Base-by-base conservation (phyloP, 805 yeast genomes). In the Tetrapisispora arboricola region DNA sequence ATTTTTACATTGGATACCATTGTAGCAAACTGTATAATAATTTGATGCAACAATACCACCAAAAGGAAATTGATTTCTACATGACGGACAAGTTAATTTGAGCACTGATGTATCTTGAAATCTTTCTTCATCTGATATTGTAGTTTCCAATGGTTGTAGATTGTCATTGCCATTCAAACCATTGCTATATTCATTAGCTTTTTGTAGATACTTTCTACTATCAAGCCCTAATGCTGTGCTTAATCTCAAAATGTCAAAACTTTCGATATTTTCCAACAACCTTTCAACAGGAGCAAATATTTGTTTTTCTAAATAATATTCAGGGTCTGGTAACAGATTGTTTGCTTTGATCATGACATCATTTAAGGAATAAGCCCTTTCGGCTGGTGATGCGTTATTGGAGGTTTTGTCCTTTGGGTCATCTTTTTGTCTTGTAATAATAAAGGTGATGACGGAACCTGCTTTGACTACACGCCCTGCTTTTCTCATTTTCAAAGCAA, bases 241-340 rank as follows among this genome's bases (percentile, higher is more conserved):
- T 30, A 92, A 69, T 49, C 92, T 72, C 37, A 78, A 76, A 53
- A 78, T 70, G 55, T 90, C 96, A 47, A 83, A 73, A 32, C 97
- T 96, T 48, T 86, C 94, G 40, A 92, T 78, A 46, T 81, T 75
- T 49, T 81, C 94, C 32, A 90, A 67, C 40, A 92, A 68, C 63
- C 98, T 77, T 57, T 85, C 94, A 9, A 92, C 78, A 3, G 96
- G 96, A 2, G 94, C 87, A 53, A 83, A 76, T 9, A 92, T 73
- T 63, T 92, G 99, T 58, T 86, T 84, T 49, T 80, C 92, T 50
- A 90, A 66, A 58, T 92, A 92, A 56, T 74, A 88, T 30, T 67
- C 70, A 1, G 84, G 72, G 61, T 92, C 98, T 1, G 92, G 86
- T 45, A 61, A 66, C 44, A 80, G 71, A 3, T 64, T 63, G 8